Conservation (phyloP, 228 moss, liverwort and hornwort genomes). For the Sphagnum fallax region DNA sequence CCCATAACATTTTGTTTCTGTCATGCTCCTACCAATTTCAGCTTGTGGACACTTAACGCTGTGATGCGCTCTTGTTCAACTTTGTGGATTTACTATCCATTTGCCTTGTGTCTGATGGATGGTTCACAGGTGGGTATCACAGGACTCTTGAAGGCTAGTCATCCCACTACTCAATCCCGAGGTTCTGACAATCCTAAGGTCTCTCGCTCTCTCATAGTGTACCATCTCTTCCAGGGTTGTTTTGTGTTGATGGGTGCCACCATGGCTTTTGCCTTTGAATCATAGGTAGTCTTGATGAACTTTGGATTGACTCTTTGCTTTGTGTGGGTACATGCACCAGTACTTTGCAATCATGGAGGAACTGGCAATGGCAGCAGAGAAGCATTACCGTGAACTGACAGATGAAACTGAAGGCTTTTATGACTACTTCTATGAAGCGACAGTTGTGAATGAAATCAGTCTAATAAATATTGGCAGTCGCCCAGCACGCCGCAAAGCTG, state of each 20-base stretch:
- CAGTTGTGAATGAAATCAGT: slow-evolving; percentile 87
- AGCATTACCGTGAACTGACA: slow-evolving; percentile 78
- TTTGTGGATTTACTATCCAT: no score
- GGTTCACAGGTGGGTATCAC: slow-evolving; percentile 82
- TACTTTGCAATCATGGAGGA: slow-evolving; percentile 69
- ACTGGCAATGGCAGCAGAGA: slow-evolving; percentile 68
- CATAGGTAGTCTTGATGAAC: no score
- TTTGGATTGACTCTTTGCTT: no score
- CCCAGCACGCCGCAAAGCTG: slow-evolving; percentile 85
- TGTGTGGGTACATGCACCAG: slow-evolving; percentile 23
- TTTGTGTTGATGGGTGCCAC: no score
- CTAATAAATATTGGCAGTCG: slow-evolving; percentile 99
- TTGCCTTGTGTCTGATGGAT: no score
- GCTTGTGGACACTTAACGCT: no score
- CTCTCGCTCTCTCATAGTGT: neutral
- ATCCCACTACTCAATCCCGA: slow-evolving; percentile 57
- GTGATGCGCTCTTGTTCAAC: no score
- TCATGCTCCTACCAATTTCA: no score
- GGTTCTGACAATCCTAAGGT: slow-evolving; percentile 64
- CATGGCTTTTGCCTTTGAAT: no score
- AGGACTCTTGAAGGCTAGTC: slow-evolving; percentile 90
- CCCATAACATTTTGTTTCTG: no score
- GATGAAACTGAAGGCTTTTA: slow-evolving; percentile 94
- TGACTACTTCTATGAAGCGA: slow-evolving; percentile 94
- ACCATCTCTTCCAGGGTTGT: neutral